phyloP scores from a whole-genome alignment of 371 early-diverging fungal species.

The Actinomortierella wolfii region DNA sequence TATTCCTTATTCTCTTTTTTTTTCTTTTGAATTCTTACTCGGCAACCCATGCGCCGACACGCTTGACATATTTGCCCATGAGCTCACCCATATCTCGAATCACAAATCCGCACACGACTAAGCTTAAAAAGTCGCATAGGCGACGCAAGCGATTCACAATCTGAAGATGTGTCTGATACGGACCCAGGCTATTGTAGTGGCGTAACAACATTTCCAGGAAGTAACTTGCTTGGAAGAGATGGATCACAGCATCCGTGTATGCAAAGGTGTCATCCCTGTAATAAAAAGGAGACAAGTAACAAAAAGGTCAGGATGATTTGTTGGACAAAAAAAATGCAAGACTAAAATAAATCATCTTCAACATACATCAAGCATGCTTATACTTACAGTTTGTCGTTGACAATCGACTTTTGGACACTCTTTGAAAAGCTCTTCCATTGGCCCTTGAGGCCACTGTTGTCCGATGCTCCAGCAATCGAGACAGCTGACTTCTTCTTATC shows the following conservation, averaged over 20 bases:
- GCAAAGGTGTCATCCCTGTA: constrained; percentile 37
- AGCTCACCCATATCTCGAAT: constrained; percentile 45
- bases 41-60: constrained; percentile 35
- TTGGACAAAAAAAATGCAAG: background rate
- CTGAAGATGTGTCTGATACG: constrained; percentile 33
- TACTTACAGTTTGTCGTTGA: constrained; percentile 44
- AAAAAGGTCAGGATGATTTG: too few relatives aligned
- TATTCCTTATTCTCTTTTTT: background rate
- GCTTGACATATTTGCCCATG: constrained; percentile 45
- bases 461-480: too few relatives aligned
- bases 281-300: background rate
- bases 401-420: constrained; percentile 42
- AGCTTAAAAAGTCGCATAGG: constrained; percentile 34
- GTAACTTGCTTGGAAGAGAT: constrained; percentile 43
- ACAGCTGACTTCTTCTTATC: too few relatives aligned
- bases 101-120: constrained; percentile 46
- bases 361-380: background rate
- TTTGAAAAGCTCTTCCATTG: constrained; percentile 48
- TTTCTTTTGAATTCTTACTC: constrained; percentile 7
- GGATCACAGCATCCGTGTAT: constrained; percentile 41
- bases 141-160: constrained; percentile 35
- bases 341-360: background rate
- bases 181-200: constrained; percentile 24
- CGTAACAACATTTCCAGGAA: constrained; percentile 34
- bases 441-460: constrained; percentile 23